Evolutionary conservation across 345 rosid genomes (phyloP), one percentile per base, ranked within the genome.

Genomic region (Dovyalis caffra): DNA sequence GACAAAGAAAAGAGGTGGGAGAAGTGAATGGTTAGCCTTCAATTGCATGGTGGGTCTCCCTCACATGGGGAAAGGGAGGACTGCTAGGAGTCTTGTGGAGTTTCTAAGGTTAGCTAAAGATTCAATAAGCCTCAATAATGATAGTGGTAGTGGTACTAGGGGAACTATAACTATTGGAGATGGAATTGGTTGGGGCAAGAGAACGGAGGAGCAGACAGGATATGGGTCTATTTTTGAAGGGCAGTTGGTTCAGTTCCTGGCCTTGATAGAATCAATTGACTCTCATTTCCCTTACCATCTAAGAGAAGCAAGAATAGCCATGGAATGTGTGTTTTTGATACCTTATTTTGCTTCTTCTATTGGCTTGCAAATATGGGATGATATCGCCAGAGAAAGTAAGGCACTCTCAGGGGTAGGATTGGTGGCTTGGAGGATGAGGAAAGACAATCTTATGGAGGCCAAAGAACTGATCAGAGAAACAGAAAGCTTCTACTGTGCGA

Each of bases 301-400:
- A 3, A 51, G n/a, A 70, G 87, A 85, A 72, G 90, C 90, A 69
- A 87, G 87, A 71, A 61, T 71, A 67, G 84, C 86, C 2, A 79
- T 83, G 78, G 82, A 87, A 68, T 78, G 75, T 57, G 62, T 85
- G 60, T 85, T 85, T 73, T 29, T 85, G 40, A 77, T 69, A 31
- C 85, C 85, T 16, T 74, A 76, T 76, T 34, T 80, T 68, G 74
- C 69, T 28, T 71, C 73, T 12, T 74, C 81, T 8, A 15, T 62
- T 43, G 57, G 71, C 47, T 38, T 25, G 37, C 32, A 33, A 43
- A 74, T 60, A 31, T 77, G 80, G 81, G 76, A 74, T 34, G 79
- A 72, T 21, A 75, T 38, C 64, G 23, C 60, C 8, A 63, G 49
- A 67, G 70, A 58, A 25, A 32, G 49, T 2, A 76, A 20, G 35